Base-by-base conservation (phyloP, 306 rosid genomes). In the Lotus japonicus region DNA sequence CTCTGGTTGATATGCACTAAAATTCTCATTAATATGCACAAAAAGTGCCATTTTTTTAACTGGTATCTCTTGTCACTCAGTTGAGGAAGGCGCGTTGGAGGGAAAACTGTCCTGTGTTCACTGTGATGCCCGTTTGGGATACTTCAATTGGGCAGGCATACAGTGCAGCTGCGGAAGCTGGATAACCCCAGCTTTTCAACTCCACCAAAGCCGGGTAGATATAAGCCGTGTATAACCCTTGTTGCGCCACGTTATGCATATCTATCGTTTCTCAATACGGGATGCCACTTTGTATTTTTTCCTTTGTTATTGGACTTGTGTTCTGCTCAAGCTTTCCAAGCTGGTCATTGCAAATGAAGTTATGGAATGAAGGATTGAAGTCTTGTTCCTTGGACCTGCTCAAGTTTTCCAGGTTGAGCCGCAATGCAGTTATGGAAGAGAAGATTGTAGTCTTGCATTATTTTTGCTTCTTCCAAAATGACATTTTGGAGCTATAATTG, bases 101-200 rank as follows among this genome's bases (percentile, higher is more conserved):
- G 97, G 99, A 3, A 94, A 94, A 81, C 75, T 94, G 73, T 79
- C 83, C 0, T 94, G 99, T 81, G 89, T 57, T 70, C 97, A 90
- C 59, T 90, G 99, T 36, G 96, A 90, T 58, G 89, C 92, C 45
- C 97, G 99, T 7, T 85, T 90, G 88, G 99, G 99, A 42, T 84
- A 84, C 85, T 94, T 94, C 80, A 85, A 84, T 67, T 94, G 99
- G 99, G 73, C 92, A 48, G 99, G 97, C 84, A 81, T 81, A 71
- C 99, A 94, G 66, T 94, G 99, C 87, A 94, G 92, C 77, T 90
- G 99, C 0, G 99, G 96, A 62, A 90, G 97, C 81, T 94, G 99
- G 99, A 88, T 94, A 80, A 88, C 95, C 53, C 99, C 99, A 0
- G 99, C 95, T 54, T 94, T 94, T 82, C 99, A 94, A 82, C 89